These are phyloP conservation scores for Exophiala aquamarina DNA, from an alignment of 2,329 filamentous ascomycete species.

Conservation along the genomic window DNA sequence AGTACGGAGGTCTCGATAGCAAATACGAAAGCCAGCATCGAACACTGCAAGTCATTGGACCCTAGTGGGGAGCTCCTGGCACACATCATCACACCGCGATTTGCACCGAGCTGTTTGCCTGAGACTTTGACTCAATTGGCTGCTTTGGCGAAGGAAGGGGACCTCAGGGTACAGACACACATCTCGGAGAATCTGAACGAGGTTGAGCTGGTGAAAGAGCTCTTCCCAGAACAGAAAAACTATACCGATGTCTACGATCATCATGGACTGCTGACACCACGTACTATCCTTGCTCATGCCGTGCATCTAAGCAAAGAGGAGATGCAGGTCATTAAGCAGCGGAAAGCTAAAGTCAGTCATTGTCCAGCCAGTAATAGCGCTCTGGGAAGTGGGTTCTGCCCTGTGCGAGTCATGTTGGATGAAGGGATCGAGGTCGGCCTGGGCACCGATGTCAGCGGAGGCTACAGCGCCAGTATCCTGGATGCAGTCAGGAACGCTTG, in stretches of 20 bases:
- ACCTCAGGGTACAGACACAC: slow-evolving; percentile 74
- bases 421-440: slow-evolving; percentile 76
- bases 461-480: slow-evolving; percentile 78
- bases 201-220: slow-evolving; percentile 64
- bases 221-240: slow-evolving; percentile 64
- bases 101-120: slow-evolving; percentile 56
- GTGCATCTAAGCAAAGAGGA: slow-evolving; percentile 73
- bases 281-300: slow-evolving; percentile 82
- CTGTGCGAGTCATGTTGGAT: slow-evolving; percentile 72
- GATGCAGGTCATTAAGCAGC: slow-evolving; percentile 59
- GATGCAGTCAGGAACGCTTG: slow-evolving; percentile 80
- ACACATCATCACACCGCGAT: slow-evolving; percentile 75
- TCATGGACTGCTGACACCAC: slow-evolving; percentile 65
- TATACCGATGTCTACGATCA: slow-evolving; percentile 82
- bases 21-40: slow-evolving; percentile 60
- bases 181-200: slow-evolving; percentile 81
- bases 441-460: slow-evolving; percentile 88
- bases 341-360: slow-evolving; percentile 71
- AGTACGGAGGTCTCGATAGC: slow-evolving; percentile 58
- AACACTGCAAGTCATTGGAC: slow-evolving; percentile 67
- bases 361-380: slow-evolving; percentile 86
- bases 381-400: slow-evolving; percentile 75
- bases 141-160: slow-evolving; percentile 60
- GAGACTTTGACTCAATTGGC: slow-evolving; percentile 64
- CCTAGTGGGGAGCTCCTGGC: slow-evolving; percentile 62